Evolutionary conservation across 257 asterid genomes (phyloP).

Genomic region (Solanum habrochaites): DNA sequence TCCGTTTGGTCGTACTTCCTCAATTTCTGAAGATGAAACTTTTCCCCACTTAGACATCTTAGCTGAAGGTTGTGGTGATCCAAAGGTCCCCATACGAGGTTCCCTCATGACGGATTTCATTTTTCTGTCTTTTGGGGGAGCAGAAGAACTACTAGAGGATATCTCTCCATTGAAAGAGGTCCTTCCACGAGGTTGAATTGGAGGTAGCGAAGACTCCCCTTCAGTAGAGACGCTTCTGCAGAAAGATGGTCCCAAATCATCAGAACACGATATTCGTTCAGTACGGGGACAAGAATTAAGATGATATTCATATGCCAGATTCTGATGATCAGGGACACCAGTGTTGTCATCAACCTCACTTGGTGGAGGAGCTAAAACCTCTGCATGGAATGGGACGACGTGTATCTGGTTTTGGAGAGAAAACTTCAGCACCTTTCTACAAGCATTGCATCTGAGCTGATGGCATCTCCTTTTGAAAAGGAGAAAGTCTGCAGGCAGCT

Average conservation of each 20-base stretch:
- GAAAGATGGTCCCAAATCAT: constrained; percentile 39
- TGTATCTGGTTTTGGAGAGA: constrained; percentile 35
- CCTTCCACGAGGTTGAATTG: constrained; percentile 10
- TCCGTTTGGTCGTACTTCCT: constrained; percentile 24
- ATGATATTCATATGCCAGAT: constrained; percentile 11
- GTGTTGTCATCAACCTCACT: constrained; percentile 34
- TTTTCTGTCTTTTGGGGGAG: constrained; percentile 32
- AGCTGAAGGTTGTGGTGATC: constrained; percentile 30
- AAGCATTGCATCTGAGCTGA: constrained; percentile 58
- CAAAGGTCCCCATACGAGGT: not conserved
- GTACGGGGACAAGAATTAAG: constrained; percentile 12
- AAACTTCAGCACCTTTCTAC: constrained; percentile 46
- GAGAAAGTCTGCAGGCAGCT: constrained; percentile 71
- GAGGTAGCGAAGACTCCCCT: constrained; percentile 26
- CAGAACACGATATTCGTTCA: constrained; percentile 37
- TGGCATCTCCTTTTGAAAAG: constrained; percentile 46
- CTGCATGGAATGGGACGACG: constrained; percentile 40
- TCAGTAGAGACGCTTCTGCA: constrained; percentile 44
- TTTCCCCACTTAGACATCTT: constrained; percentile 17
- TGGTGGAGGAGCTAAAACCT: constrained; percentile 46
- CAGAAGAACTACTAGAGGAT: constrained; percentile 14
- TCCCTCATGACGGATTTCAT: constrained; percentile 32
- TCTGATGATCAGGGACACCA: constrained; percentile 7
- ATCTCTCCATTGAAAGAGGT: constrained; percentile 16
- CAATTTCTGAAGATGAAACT: constrained; percentile 32